Conservation (phyloP, 2,329 filamentous ascomycete genomes). For the Colletotrichum endophyticum region DNA sequence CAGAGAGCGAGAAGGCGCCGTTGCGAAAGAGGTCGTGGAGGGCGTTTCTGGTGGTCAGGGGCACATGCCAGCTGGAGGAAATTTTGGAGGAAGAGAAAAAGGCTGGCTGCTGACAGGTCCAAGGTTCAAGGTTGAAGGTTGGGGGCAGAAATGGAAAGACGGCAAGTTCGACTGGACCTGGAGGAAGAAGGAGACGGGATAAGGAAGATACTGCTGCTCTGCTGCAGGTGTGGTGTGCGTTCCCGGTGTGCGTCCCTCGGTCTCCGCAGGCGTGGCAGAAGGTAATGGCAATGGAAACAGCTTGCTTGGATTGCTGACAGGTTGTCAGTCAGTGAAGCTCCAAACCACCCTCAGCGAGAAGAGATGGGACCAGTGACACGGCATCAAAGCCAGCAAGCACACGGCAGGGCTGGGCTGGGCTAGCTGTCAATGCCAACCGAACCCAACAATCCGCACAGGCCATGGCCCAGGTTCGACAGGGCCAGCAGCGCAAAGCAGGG, state of each 20-base stretch:
- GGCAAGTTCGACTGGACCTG: not conserved
- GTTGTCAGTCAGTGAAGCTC: not conserved
- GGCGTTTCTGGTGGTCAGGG: constrained; percentile 10
- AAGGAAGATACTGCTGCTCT: not conserved
- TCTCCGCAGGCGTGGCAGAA: constrained; percentile 12
- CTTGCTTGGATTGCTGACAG: not conserved
- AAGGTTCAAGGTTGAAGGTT: constrained; percentile 9
- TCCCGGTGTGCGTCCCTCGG: not conserved
- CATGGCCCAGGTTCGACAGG: not conserved
- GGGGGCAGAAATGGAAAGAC: not conserved
- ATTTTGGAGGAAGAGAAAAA: constrained; percentile 12
- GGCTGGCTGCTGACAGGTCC: constrained; percentile 15
- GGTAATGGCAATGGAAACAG: not conserved
- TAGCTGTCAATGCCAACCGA: not conserved
- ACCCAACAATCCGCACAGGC: not conserved
- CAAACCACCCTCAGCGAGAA: not conserved
- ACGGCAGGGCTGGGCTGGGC: not conserved
- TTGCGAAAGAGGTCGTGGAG: not conserved
- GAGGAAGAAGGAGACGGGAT: not conserved
- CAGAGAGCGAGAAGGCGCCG: not conserved
- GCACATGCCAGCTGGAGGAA: constrained; percentile 20
- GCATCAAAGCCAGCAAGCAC: constrained; percentile 7
- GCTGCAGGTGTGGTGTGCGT: not conserved
- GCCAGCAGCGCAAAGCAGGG: not conserved
- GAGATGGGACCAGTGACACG: not conserved